Percentiles rank a stretch among this genome's conserved stretches.
These are phyloP conservation scores for Kingdonia uniflora DNA, from an alignment of 164 flowering plant genomes.

Conservation along the genomic window DNA sequence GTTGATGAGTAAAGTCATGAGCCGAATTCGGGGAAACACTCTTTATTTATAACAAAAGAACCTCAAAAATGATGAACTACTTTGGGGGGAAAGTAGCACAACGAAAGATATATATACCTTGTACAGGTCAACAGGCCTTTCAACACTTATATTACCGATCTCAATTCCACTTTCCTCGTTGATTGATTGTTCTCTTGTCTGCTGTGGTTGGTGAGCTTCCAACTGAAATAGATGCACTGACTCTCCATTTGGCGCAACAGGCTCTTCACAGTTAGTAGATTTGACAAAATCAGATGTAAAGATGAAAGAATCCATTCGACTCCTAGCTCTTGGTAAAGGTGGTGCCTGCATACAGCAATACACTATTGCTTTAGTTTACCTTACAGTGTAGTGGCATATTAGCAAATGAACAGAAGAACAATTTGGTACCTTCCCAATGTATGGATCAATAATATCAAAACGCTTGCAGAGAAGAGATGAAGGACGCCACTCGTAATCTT, in stretches of 20 bases:
- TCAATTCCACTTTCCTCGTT: conserved; percentile 29
- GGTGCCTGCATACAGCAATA: conserved; percentile 52
- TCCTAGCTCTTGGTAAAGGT: conserved; percentile 54
- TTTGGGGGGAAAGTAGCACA: neutral
- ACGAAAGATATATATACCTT: conserved; percentile 40
- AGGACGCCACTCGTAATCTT: conserved; percentile 93
- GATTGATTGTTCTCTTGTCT: conserved; percentile 11
- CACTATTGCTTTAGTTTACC: conserved; percentile 3
- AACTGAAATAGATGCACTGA: conserved; percentile 16
- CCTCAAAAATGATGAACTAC: too few relatives aligned
- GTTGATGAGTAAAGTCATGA: too few relatives aligned
- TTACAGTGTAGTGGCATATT: neutral
- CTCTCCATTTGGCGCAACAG: conserved; percentile 14
- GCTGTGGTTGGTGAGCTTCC: conserved; percentile 11
- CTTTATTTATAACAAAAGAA: too few relatives aligned
- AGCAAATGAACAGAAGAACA: neutral
- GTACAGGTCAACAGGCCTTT: conserved; percentile 94
- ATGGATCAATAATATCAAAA: conserved; percentile 89
- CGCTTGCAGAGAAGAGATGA: conserved; percentile 86
- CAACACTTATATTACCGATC: conserved; percentile 42
- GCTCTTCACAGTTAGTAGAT: conserved; percentile 28
- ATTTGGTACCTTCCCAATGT: conserved; percentile 67
- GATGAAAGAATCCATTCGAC: conserved; percentile 74
- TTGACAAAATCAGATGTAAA: conserved; percentile 46
- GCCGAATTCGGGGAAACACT: too few relatives aligned